Percentiles rank a stretch among this genome's conserved stretches.
Evolutionary conservation across 2,329 filamentous ascomycete species (phyloP).

Genomic region (Curvularia spicifera): DNA sequence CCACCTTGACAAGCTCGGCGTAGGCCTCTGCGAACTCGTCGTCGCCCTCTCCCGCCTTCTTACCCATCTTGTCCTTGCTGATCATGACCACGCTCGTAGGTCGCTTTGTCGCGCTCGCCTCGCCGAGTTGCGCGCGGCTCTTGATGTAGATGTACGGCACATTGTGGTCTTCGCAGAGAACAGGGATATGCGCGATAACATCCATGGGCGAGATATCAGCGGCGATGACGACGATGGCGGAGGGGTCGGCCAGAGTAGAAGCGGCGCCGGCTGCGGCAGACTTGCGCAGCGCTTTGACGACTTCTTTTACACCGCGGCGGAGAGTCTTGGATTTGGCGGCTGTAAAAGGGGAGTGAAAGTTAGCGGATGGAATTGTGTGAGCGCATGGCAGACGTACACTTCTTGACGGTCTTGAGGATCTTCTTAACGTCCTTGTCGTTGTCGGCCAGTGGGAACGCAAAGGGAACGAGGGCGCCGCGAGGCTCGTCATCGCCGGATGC

Average conservation of each 20-base stretch:
- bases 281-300: conserved; percentile 97
- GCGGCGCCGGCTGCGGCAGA: conserved; percentile 72
- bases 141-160: conserved; percentile 96
- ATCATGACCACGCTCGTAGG: conserved; percentile 97
- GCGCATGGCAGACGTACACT: conserved; percentile 54
- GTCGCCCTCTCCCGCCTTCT: conserved; percentile 56
- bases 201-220: conserved; percentile 98
- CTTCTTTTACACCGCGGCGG: conserved; percentile 98
- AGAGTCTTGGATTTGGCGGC: conserved; percentile 94
- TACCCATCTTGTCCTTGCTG: conserved; percentile 58
- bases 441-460: conserved; percentile 80
- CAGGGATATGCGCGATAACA: conserved; percentile 96
- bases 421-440: conserved; percentile 72
- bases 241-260: conserved; percentile 63
- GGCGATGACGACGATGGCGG: conserved; percentile 84
- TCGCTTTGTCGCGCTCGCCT: conserved; percentile 91
- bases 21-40: conserved; percentile 60
- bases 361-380: conserved; percentile 13
- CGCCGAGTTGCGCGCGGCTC: conserved; percentile 90
- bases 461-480: conserved; percentile 72
- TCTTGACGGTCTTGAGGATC: conserved; percentile 69
- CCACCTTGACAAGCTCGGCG: conserved; percentile 64
- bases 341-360: conserved; percentile 50
- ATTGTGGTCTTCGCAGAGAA: conserved; percentile 97
- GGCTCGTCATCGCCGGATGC: conserved; percentile 54